Evolutionary conservation across 2,329 filamentous ascomycete species (phyloP), one percentile per base, ranked within the genome.

Genomic region (Aspergillus carbonarius): DNA sequence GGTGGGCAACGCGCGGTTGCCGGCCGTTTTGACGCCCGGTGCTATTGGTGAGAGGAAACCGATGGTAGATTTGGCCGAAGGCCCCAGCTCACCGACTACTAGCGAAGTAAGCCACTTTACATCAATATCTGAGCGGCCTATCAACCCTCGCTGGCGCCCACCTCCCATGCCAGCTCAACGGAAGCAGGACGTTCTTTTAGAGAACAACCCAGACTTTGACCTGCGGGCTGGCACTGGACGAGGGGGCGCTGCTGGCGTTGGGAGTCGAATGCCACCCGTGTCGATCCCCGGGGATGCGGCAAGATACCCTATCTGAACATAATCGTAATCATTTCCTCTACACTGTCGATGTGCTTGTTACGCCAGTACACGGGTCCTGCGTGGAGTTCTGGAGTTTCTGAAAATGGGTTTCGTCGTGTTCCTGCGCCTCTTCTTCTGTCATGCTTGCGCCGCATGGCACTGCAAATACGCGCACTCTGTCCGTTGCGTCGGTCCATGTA

Each of bases 51-150:
- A 72, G 70, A 74, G 77, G 59, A 71, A 74, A 57, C 68, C 70
- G 54, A 62, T 47, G 54, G 77, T 79, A 62, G 86, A 89, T 61
- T 72, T 88, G 35, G 84, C 83, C 44, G 83, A 84, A 63, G 83
- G 82, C 49, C 79, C 83, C 46, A 84, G 90, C 67, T 93, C 88
- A 68, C 92, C 90, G 32, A 85, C 88, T 30, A 85, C 88, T 67
- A 93, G 89, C 62, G 91, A 96, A 70, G 84, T 86, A 23, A 93
- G 88, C 47, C 90, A 89, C 66, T 97, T 96, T 76, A 97, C 93
- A 1, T 95, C 90, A 10, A 89, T 98, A 47, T 93, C 89, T 0
- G 92, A 97, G 75, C 85, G 93, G 34, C 90, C 90, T 1, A 80
- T 97, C 55, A 97, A 97, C 73, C 93, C 93, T 6, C 87, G 88